A percentile compares a stretch with the other conserved stretches of the same genome.
These are phyloP conservation scores for Penicillium paradoxum DNA, from an alignment of 495 filamentous ascomycete species.

Conservation along the genomic window DNA sequence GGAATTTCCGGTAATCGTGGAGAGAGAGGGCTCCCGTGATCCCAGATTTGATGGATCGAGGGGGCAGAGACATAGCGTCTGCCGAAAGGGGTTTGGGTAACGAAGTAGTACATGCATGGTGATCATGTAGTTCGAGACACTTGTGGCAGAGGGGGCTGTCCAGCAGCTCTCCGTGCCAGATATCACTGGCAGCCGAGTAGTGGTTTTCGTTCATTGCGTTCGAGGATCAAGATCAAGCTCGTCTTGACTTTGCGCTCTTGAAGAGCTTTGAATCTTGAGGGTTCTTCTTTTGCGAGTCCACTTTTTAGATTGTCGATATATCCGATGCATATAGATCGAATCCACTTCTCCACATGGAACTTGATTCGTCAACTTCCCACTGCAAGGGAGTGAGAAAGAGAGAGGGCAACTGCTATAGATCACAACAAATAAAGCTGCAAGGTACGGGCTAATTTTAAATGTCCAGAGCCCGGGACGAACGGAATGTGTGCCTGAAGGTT, in stretches of 20 bases:
- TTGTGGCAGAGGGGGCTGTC: slow-evolving; percentile 19
- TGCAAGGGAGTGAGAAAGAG: slow-evolving; percentile 5
- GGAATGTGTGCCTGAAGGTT: slow-evolving; percentile 11
- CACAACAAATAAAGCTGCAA: slow-evolving; percentile 4
- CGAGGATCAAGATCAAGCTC: neutral
- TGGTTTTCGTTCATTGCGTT: slow-evolving; percentile 10
- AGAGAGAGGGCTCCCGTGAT: slow-evolving; percentile 27
- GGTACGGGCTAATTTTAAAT: neutral
- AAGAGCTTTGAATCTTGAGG: neutral
- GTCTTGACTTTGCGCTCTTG: neutral
- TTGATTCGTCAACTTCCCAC: slow-evolving; percentile 4
- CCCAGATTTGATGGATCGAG: slow-evolving; percentile 20
- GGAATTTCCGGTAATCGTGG: slow-evolving; percentile 33
- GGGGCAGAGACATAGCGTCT: slow-evolving; percentile 19
- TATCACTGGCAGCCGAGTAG: slow-evolving; percentile 8
- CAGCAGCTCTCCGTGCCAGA: slow-evolving; percentile 17
- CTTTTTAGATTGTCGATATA: slow-evolving; percentile 9
- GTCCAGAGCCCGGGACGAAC: slow-evolving; percentile 2
- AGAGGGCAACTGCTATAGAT: neutral
- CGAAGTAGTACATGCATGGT: slow-evolving; percentile 17
- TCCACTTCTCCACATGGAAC: slow-evolving; percentile 7
- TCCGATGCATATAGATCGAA: slow-evolving; percentile 8
- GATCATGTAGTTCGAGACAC: slow-evolving; percentile 12
- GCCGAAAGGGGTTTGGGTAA: slow-evolving; percentile 15
- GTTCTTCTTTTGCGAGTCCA: neutral